Percentiles rank a stretch among this genome's conserved stretches.
phyloP scores from a whole-genome alignment of 306 rosid genomes.

The Begonia loranthoides region DNA sequence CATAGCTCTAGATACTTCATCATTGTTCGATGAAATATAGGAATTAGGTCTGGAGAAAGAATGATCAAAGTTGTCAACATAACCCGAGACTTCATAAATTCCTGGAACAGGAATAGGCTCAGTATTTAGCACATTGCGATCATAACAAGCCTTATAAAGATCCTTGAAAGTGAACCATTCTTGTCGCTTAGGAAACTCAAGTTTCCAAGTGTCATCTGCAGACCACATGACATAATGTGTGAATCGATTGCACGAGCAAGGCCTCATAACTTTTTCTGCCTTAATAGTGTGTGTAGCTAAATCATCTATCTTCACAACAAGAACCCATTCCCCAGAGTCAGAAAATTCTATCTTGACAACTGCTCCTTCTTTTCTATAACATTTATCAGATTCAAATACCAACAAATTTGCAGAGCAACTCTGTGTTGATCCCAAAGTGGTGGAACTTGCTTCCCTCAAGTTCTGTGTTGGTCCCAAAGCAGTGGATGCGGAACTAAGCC shows the following conservation, averaged over 20 bases:
- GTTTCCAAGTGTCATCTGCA: conserved; percentile 36
- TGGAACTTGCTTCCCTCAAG: conserved; percentile 22
- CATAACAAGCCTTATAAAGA: conserved; percentile 65
- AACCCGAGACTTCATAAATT: conserved; percentile 35
- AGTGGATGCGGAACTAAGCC: conserved; percentile 12
- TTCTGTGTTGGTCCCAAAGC: conserved; percentile 7
- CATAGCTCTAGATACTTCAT: conserved; percentile 57
- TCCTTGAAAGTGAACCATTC: conserved; percentile 61
- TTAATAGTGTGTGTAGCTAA: conserved; percentile 29
- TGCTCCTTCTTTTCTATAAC: conserved; percentile 46
- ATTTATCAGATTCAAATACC: conserved; percentile 39
- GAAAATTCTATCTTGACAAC: conserved; percentile 32
- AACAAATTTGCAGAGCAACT: conserved; percentile 46
- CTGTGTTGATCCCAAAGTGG: conserved; percentile 6
- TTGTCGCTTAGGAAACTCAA: conserved; percentile 44
- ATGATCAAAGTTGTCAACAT: conserved; percentile 15
- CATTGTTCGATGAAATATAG: conserved; percentile 36
- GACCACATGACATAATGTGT: conserved; percentile 37
- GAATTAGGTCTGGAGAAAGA: conserved; percentile 35
- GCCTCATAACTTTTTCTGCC: conserved; percentile 50
- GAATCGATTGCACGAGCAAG: conserved; percentile 34
- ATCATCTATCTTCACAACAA: conserved; percentile 56
- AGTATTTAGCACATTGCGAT: conserved; percentile 23
- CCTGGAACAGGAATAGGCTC: conserved; percentile 63
- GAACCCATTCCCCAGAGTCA: conserved; percentile 39